These are phyloP conservation scores for Mycena galericulata DNA, from an alignment of 768 basidiomycete genomes.

Conservation along the genomic window DNA sequence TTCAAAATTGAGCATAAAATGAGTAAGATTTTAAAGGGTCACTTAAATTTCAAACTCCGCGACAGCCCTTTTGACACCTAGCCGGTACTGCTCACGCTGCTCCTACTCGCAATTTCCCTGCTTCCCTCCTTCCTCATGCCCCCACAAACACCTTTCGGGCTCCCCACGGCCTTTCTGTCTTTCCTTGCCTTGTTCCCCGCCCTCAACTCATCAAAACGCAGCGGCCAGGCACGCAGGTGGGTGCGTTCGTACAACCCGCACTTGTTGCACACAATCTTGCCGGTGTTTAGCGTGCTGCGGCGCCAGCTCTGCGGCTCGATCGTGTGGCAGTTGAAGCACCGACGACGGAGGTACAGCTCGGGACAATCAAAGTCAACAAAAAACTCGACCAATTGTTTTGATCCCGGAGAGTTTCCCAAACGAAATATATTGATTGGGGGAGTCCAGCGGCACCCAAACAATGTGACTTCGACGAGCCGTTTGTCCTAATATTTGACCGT, in stretches of 20 bases:
- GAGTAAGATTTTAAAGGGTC: too few species aligned
- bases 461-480: too few species aligned
- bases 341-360: slow-evolving; percentile 85
- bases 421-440: too few species aligned
- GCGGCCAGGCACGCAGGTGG: slow-evolving; percentile 83
- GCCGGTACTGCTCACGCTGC: slow-evolving; percentile 74
- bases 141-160: slow-evolving; percentile 47
- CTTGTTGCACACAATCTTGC: slow-evolving; percentile 96
- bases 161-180: slow-evolving; percentile 53
- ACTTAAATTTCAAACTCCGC: too few species aligned
- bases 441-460: too few species aligned
- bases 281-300: slow-evolving; percentile 87
- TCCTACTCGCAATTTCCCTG: slow-evolving; percentile 64
- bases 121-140: slow-evolving; percentile 25
- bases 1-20: too few species aligned
- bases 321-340: slow-evolving; percentile 93
- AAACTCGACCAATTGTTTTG: too few species aligned
- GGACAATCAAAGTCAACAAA: too few species aligned
- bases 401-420: too few species aligned
- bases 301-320: slow-evolving; percentile 93
- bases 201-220: slow-evolving; percentile 91
- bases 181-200: slow-evolving; percentile 89
- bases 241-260: slow-evolving; percentile 93
- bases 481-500: too few species aligned
- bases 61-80: too few species aligned